phyloP scores from a whole-genome alignment of 768 basidiomycete genomes.

The Asterophora lycoperdoides region DNA sequence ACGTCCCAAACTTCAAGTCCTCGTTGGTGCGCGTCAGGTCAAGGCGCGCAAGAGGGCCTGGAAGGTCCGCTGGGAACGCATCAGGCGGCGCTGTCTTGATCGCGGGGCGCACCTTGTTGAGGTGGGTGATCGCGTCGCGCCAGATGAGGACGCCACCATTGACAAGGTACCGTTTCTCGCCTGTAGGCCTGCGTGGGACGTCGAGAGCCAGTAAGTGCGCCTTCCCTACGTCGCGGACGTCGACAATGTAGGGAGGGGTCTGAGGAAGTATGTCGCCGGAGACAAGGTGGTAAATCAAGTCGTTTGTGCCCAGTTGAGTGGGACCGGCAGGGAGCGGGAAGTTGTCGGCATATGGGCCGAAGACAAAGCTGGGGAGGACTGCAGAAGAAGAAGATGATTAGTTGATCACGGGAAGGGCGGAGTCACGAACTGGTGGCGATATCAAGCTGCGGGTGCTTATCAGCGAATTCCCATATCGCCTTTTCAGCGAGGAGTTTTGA shows the following conservation, averaged over 20 bases:
- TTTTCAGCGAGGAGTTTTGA: slow-evolving; percentile 40
- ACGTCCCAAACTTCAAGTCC: slow-evolving; percentile 23
- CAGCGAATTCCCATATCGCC: slow-evolving; percentile 39
- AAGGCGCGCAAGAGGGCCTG: slow-evolving; percentile 21
- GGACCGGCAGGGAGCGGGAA: slow-evolving; percentile 26
- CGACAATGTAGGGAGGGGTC: slow-evolving; percentile 28
- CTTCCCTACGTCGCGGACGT: slow-evolving; percentile 34
- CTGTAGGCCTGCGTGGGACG: slow-evolving; percentile 20
- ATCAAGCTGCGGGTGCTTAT: slow-evolving; percentile 33
- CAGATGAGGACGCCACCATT: slow-evolving; percentile 26
- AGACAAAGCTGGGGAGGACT: slow-evolving; percentile 37
- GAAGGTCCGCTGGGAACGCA: slow-evolving; percentile 13
- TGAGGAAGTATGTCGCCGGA: slow-evolving; percentile 19
- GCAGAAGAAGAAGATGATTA: not conserved
- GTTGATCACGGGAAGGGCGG: not conserved
- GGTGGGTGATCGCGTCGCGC: slow-evolving; percentile 24
- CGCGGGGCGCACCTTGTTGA: slow-evolving; percentile 23
- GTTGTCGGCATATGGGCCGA: slow-evolving; percentile 31
- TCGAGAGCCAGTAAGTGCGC: slow-evolving; percentile 29
- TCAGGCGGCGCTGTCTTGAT: slow-evolving; percentile 14
- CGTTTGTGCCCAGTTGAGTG: slow-evolving; percentile 27
- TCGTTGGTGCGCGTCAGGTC: too few relatives aligned
- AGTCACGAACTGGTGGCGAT: slow-evolving; percentile 34
- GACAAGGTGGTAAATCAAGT: slow-evolving; percentile 24
- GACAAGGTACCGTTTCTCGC: slow-evolving; percentile 28